A percentile compares a stretch with the other conserved stretches of the same genome.
Evolutionary conservation across 1,284 basidiomycete genomes (phyloP).

Genomic region (Hemileia vastatrix): DNA sequence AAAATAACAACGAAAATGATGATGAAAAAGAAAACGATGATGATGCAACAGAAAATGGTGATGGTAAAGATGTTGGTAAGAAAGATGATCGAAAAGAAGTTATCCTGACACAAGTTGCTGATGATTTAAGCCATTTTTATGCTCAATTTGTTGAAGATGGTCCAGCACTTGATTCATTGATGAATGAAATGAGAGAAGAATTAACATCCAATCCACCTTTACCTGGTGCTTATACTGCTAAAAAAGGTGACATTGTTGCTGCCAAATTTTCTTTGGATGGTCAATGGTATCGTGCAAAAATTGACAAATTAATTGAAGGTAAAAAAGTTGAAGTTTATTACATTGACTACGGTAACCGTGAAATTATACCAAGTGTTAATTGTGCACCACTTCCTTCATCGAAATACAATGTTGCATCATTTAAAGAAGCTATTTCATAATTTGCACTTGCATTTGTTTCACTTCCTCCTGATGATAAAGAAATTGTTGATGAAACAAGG

Average conservation of each 20-base stretch:
- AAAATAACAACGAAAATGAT: slow-evolving; percentile 66
- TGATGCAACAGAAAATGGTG: slow-evolving; percentile 46
- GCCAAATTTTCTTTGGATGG: slow-evolving; percentile 73
- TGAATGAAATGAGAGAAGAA: slow-evolving; percentile 80
- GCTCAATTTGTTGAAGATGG: slow-evolving; percentile 61
- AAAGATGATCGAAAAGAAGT: slow-evolving; percentile 62
- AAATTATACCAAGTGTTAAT: slow-evolving; percentile 32
- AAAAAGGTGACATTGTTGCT: slow-evolving; percentile 76
- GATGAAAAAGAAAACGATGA: slow-evolving; percentile 53
- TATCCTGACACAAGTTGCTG: slow-evolving; percentile 58
- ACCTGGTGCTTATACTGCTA: slow-evolving; percentile 61
- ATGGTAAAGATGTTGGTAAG: slow-evolving; percentile 49
- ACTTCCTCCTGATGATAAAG: too few relatives aligned
- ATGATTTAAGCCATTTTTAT: background rate
- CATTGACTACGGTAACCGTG: slow-evolving; percentile 38
- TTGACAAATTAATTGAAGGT: slow-evolving; percentile 70
- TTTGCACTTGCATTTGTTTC: too few relatives aligned
- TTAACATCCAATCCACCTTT: slow-evolving; percentile 58
- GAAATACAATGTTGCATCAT: too few relatives aligned
- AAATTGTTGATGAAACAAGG: too few relatives aligned
- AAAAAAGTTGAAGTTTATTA: slow-evolving; percentile 61
- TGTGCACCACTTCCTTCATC: too few relatives aligned
- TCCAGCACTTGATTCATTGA: too few relatives aligned
- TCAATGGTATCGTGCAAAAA: slow-evolving; percentile 85
- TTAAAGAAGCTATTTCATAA: too few relatives aligned